Percentiles rank a stretch among this genome's conserved stretches.
Conservation (phyloP, 257 asterid species). For the Petunia secreta region DNA sequence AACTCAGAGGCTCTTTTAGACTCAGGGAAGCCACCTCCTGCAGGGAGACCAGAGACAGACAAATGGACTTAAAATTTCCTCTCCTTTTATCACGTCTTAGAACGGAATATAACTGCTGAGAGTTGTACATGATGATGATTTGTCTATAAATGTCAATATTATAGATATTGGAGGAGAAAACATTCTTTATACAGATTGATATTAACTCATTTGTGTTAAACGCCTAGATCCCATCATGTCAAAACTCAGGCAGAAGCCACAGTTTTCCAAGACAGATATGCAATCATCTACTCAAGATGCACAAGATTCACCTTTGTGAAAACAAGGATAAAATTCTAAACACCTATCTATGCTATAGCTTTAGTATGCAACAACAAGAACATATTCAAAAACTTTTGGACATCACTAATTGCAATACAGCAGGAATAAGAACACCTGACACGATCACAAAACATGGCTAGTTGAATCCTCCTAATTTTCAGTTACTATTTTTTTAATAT, state of each 20-base stretch:
- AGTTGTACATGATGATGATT: neutral
- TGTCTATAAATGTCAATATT: neutral
- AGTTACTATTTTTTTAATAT: neutral
- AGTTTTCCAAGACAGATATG: neutral
- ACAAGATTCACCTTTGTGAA: neutral
- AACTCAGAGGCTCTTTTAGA: constrained; percentile 61
- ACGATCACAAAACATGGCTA: neutral
- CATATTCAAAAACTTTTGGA: neutral
- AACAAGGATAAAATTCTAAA: neutral
- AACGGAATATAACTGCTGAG: neutral
- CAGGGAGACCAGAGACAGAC: constrained; percentile 4
- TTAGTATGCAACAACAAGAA: neutral
- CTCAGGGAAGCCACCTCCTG: constrained; percentile 74
- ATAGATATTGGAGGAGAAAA: neutral
- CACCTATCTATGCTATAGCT: neutral
- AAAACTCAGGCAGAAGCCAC: neutral
- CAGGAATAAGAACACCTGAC: neutral
- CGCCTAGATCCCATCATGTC: neutral
- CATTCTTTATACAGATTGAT: neutral
- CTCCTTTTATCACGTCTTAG: neutral
- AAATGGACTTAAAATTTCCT: neutral
- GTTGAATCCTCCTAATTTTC: neutral
- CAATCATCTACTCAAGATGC: neutral
- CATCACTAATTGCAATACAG: neutral
- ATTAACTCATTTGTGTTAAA: neutral